phyloP scores from a whole-genome alignment of 2,329 filamentous ascomycete genomes.

The Phyllosticta citribraziliensis region DNA sequence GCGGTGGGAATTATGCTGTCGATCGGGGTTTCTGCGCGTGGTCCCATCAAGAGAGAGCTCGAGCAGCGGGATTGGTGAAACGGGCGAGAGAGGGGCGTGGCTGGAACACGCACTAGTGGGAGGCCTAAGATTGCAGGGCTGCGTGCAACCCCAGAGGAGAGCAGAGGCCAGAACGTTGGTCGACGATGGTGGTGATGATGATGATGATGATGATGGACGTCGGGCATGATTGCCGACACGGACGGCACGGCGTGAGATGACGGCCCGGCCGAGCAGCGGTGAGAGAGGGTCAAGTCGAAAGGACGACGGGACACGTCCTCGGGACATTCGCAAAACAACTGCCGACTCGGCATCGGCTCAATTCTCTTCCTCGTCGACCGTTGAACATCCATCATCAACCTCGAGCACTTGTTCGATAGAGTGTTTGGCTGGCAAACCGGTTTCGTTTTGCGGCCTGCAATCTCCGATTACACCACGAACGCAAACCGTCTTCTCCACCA shows the following conservation, averaged over 20 bases:
- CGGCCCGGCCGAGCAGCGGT: too few species aligned
- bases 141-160: conserved; percentile 7
- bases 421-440: not conserved
- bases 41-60: not conserved
- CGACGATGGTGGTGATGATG: too few species aligned
- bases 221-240: too few species aligned
- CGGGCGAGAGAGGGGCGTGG: conserved; percentile 4
- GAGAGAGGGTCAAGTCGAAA: too few species aligned
- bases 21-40: conserved; percentile 10
- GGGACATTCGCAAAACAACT: too few species aligned
- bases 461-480: not conserved
- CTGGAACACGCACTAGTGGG: conserved; percentile 11
- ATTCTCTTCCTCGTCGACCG: too few species aligned
- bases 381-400: too few species aligned
- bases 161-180: too few species aligned
- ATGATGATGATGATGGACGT: too few species aligned
- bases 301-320: too few species aligned
- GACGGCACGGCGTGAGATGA: not conserved
- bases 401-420: not conserved
- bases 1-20: conserved; percentile 3
- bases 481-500: not conserved
- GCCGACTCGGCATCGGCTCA: too few species aligned
- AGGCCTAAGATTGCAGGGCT: conserved; percentile 10
- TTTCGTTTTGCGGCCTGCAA: not conserved
- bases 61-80: conserved; percentile 11